These are phyloP conservation scores for Eudorina sp. DNA, from an alignment of 139 green algal genomes.

Conservation along the genomic window DNA sequence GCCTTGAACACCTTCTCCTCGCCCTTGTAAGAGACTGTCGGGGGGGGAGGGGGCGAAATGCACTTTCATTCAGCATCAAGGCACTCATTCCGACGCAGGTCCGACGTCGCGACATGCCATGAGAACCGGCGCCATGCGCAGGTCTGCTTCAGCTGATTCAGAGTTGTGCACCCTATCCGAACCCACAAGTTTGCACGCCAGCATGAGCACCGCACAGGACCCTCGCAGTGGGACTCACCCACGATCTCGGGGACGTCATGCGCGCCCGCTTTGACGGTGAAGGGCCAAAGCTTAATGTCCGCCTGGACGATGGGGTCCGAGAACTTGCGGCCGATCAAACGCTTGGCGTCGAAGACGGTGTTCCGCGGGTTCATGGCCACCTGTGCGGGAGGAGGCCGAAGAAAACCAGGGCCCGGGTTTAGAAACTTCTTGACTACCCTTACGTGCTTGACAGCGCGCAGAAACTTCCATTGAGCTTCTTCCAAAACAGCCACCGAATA, in stretches of 20 bases:
- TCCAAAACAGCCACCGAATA: neutral
- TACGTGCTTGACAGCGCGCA: neutral
- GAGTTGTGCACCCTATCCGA: too few species aligned
- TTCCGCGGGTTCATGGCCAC: slow-evolving; percentile 69
- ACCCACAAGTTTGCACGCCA: too few species aligned
- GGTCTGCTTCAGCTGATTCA: too few species aligned
- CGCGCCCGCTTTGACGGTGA: slow-evolving; percentile 63
- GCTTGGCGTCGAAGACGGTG: slow-evolving; percentile 99
- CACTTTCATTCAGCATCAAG: too few species aligned
- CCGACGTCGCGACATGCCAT: too few species aligned
- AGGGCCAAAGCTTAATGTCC: slow-evolving; percentile 96
- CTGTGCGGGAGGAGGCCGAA: too few species aligned
- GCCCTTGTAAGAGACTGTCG: slow-evolving; percentile 93
- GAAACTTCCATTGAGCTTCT: too few species aligned
- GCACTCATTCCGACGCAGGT: too few species aligned
- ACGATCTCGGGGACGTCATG: slow-evolving; percentile 56
- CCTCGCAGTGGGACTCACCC: too few species aligned
- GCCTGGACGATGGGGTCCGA: slow-evolving; percentile 79
- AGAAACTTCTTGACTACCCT: neutral
- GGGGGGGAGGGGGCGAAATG: too few species aligned
- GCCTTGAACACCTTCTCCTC: slow-evolving; percentile 94
- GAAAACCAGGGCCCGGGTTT: neutral
- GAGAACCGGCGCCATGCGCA: too few species aligned
- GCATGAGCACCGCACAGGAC: too few species aligned
- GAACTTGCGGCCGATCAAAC: slow-evolving; percentile 92